Conservation (phyloP, 257 asterid species). For the Solanum corneliomulleri region DNA sequence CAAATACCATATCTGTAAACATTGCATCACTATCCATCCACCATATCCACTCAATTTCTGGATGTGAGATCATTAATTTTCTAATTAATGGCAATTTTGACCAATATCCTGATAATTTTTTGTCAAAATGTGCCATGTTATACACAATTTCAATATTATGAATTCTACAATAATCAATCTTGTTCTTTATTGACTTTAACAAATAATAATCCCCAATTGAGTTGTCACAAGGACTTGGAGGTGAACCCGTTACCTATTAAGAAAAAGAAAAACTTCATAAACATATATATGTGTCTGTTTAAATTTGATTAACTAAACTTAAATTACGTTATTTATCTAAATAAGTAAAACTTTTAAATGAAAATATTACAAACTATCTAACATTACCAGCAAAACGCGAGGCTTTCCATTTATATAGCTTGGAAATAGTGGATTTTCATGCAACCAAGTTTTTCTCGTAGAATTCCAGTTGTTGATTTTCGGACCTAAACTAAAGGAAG, state of each 20-base stretch:
- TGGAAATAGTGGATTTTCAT: constrained; percentile 8
- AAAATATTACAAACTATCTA: neutral
- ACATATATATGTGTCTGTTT: neutral
- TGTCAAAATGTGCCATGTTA: constrained; percentile 26
- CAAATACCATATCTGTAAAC: constrained; percentile 34
- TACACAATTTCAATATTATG: constrained; percentile 30
- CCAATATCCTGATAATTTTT: constrained; percentile 31
- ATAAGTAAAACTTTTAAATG: neutral
- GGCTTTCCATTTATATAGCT: constrained; percentile 12
- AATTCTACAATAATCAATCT: constrained; percentile 41
- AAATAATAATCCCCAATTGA: constrained; percentile 36
- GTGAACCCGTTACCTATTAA: constrained; percentile 19
- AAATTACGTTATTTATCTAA: no score
- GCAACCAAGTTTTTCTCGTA: constrained; percentile 19
- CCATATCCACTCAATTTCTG: constrained; percentile 43
- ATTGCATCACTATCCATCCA: constrained; percentile 48
- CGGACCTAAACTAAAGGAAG: constrained; percentile 23
- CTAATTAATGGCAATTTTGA: constrained; percentile 33
- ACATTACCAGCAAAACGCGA: constrained; percentile 16
- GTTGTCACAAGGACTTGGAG: constrained; percentile 26
- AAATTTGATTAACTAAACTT: no score
- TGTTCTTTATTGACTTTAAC: constrained; percentile 38
- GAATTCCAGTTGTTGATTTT: constrained; percentile 28
- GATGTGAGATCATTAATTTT: constrained; percentile 29
- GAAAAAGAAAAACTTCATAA: neutral